Conservation (phyloP, 192 early-diverging fungal genomes). For the Coemansia sp. region DNA sequence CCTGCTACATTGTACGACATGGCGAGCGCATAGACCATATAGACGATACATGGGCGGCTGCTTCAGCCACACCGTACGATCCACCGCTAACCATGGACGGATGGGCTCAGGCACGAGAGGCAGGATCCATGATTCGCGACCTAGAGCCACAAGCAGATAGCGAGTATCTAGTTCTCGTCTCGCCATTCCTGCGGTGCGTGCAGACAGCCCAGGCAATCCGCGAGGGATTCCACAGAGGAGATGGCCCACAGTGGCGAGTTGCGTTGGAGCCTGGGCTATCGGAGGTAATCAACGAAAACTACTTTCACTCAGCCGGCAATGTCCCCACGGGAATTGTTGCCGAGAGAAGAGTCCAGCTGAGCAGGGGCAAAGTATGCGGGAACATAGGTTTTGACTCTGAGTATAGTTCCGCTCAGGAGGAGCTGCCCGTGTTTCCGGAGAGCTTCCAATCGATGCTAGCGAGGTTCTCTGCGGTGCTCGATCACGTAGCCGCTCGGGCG, state of each 20-base stretch:
- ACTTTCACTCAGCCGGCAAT: constrained; percentile 18
- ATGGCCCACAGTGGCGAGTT: constrained; percentile 9
- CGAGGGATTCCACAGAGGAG: constrained; percentile 18
- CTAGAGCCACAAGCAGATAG: constrained; percentile 15
- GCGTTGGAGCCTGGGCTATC: constrained; percentile 44
- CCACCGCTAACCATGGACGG: constrained; percentile 43
- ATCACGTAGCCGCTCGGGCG: constrained; percentile 9
- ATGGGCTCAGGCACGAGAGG: constrained; percentile 20
- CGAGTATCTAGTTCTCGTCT: constrained; percentile 32
- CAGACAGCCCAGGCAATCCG: constrained; percentile 33
- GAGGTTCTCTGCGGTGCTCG: constrained; percentile 35
- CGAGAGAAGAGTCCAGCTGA: constrained; percentile 9
- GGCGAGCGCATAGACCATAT: constrained; percentile 52
- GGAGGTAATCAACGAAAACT: constrained; percentile 47
- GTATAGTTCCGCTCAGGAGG: constrained; percentile 1
- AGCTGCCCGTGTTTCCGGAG: constrained; percentile 40
- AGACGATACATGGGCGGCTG: constrained; percentile 36
- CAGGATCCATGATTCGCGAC: constrained; percentile 30
- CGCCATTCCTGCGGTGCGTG: constrained; percentile 49
- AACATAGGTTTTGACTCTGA: constrained; percentile 15
- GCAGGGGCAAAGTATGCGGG: not conserved
- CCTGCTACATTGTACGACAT: constrained; percentile 45
- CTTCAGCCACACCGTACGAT: constrained; percentile 29
- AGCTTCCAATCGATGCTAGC: constrained; percentile 48
- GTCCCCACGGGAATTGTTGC: constrained; percentile 32